Evolutionary conservation across 2,329 filamentous ascomycete genomes (phyloP), one percentile per base, ranked within the genome.

Genomic region (Sclerotinia minor): DNA sequence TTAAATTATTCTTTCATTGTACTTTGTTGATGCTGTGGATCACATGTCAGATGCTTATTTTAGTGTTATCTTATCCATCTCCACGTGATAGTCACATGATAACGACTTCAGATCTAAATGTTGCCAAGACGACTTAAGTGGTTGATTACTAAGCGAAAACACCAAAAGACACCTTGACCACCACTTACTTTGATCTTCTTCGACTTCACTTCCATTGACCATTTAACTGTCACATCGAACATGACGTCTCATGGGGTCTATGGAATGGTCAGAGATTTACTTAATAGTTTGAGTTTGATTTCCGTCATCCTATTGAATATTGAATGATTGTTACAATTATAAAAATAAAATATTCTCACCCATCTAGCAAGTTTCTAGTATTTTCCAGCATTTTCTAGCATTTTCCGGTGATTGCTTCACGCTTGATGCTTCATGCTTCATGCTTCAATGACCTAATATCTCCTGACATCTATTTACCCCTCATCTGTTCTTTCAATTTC

Each of bases 281-380:
- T 5, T 26, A 24, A 9, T 35, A 2, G 15, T 7, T n/a, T 24
- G 21, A 21, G 9, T 17, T 15, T 2, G 29, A 50, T 13, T 26
- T 21, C 26, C 11, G 1, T 38, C 59, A 61, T 61, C 29, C 19
- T 21, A 24, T 50, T 13, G 5, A 17, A 38, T 21, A 24, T 50
- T 7, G 2, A 17, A 38, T 49, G 8, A 26, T 61, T 61, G 21
- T 61, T 35, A 9, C 32, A 13, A 38, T 50, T 61, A 38, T 29
- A 45, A 38, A 13, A 38, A 13, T 50, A 6, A 13, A 49, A 50
- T 50, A 24, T 50, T 50, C 59, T 38, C 59, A 50, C 44, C 15
- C 38, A 21, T 63, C 32, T 50, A 8, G 59, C 29, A 54, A 63
- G 65, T 41, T 67, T 67, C 65, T 21, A 61, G 29, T 8, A 11